Conservation (phyloP, 2,329 filamentous ascomycete genomes). For the Aspergillus floridensis region DNA sequence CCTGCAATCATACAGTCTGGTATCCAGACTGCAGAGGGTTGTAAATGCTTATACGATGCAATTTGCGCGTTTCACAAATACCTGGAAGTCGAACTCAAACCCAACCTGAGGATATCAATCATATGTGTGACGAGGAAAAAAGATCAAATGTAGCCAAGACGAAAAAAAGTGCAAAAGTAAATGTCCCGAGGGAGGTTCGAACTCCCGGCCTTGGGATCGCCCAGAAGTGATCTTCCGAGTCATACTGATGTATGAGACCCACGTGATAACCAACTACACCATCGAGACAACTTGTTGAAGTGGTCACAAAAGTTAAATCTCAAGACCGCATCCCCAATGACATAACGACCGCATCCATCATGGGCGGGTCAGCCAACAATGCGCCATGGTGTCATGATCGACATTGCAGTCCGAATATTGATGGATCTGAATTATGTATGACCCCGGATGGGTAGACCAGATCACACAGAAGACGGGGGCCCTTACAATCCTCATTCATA, state of each 20-base stretch:
- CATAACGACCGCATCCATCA: not conserved
- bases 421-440: not conserved
- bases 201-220: slow-evolving; percentile 9
- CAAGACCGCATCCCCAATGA: too few relatives aligned
- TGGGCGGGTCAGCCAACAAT: not conserved
- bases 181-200: slow-evolving; percentile 10
- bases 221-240: slow-evolving; percentile 5
- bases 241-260: slow-evolving; percentile 8
- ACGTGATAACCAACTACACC: slow-evolving; percentile 10
- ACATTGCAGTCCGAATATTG: not conserved
- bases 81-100: too few relatives aligned
- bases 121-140: too few relatives aligned
- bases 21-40: too few relatives aligned
- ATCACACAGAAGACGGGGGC: not conserved
- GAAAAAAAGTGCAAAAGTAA: not conserved
- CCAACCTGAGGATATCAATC: too few relatives aligned
- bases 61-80: too few relatives aligned
- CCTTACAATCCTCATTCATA: not conserved
- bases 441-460: not conserved
- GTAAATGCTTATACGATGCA: too few relatives aligned
- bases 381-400: slow-evolving; percentile 1
- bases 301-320: rapidly evolving
- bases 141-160: too few relatives aligned
- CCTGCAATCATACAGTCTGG: too few relatives aligned
- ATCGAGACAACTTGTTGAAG: slow-evolving; percentile 4